Base-by-base conservation (phyloP, 805 yeast species). In the Grigorovia transvaalensis region DNA sequence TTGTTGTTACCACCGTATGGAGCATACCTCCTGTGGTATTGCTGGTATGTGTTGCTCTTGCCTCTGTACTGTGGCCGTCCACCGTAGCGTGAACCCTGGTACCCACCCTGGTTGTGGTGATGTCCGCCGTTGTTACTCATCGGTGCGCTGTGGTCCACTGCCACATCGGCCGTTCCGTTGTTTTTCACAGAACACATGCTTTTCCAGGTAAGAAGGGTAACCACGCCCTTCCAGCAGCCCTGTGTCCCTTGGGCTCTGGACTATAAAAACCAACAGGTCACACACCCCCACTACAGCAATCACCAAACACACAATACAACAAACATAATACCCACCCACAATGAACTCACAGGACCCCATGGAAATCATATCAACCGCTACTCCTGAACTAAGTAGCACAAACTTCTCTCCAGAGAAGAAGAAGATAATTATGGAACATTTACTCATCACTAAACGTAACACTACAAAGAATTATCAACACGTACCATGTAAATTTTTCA, bases 401-500 rank as follows among this genome's bases (percentile, higher is more conserved):
- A n/a, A 44, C 29, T 60, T 60, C 51, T 45, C 63, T 3, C 60
- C 61, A 19, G 58, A 59, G 40, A 66, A 64, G 49, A 60, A 60
- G 47, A 57, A 56, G 42, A 54, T 62, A 3, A 64, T 64, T 27
- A 51, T 59, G 44, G 57, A 64, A 47, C 67, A 61, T 45, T 49
- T 63, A 47, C 45, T 60, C 50, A 60, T 63, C 43, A 64, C 69
- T 18, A 62, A 62, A 45, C 56, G 57, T 45, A 53, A 58, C n/a
- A 53, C 55, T 11, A 57, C 51, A 1, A 64, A 64, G 48, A 54
- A 59, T 49, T 62, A 64, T 62, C 62, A 95, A 47, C 99, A 91
- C 68, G 98, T 91, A 33, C 99, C 99, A 2, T 91, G 99, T 69
- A 91, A 91, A 71, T 91, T 91, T 72, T 91, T 75, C 67, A 75